These are phyloP conservation scores for Exophiala phaeomuriformis DNA, from an alignment of 2,329 filamentous ascomycete genomes.

Conservation along the genomic window DNA sequence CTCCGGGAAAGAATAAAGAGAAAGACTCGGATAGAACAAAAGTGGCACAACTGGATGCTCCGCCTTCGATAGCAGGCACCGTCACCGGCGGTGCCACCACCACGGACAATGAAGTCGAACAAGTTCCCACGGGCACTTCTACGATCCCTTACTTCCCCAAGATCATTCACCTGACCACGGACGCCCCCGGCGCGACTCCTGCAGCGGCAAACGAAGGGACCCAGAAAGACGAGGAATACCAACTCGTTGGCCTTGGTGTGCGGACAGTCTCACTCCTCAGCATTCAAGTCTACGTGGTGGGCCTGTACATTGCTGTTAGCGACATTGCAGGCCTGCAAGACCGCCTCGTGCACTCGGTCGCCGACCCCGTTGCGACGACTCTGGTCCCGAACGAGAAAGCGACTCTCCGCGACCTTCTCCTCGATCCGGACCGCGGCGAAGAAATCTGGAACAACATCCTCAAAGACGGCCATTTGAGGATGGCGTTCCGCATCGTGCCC, in stretches of 20 bases:
- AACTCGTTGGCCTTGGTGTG: slow-evolving; percentile 78
- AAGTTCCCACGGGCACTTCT: slow-evolving; percentile 73
- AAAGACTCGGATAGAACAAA: slow-evolving; percentile 15
- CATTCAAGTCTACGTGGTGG: slow-evolving; percentile 91
- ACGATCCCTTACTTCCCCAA: slow-evolving; percentile 74
- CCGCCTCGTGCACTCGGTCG: slow-evolving; percentile 64
- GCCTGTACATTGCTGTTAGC: slow-evolving; percentile 77
- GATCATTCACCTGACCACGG: slow-evolving; percentile 55
- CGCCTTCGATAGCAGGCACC: slow-evolving; percentile 33
- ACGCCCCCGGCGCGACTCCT: slow-evolving; percentile 33
- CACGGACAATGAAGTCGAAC: slow-evolving; percentile 54
- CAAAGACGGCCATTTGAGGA: slow-evolving; percentile 60
- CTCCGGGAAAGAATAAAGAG: slow-evolving; percentile 13
- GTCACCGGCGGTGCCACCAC: slow-evolving; percentile 30
- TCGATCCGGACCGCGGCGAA: slow-evolving; percentile 62
- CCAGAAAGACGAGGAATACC: slow-evolving; percentile 61
- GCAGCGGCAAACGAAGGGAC: slow-evolving; percentile 34
- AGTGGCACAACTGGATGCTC: slow-evolving; percentile 37
- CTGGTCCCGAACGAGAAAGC: slow-evolving; percentile 77
- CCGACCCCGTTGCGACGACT: slow-evolving; percentile 60
- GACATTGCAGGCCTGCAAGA: slow-evolving; percentile 77
- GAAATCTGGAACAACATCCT: slow-evolving; percentile 69
- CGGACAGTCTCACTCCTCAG: slow-evolving; percentile 81
- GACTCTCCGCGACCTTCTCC: slow-evolving; percentile 58
- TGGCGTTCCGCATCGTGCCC: slow-evolving; percentile 74